These are phyloP conservation scores for Anisogramma anomala DNA, from an alignment of 2,329 filamentous ascomycete species.

Conservation along the genomic window DNA sequence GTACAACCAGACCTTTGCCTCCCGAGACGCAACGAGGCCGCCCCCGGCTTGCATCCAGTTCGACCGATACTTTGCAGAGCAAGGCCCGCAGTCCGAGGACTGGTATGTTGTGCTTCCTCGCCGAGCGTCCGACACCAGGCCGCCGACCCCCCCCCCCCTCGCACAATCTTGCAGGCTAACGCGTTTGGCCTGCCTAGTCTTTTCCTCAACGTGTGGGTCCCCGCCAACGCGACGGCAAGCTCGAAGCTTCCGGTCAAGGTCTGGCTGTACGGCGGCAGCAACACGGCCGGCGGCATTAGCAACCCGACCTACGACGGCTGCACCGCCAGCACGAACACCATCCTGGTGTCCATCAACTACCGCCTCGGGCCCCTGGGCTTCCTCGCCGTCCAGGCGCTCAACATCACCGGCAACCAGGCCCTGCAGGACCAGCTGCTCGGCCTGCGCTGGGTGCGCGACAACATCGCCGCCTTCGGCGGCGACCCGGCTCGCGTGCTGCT, in stretches of 20 bases:
- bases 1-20: constrained; percentile 1
- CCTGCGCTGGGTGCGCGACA: constrained; percentile 36
- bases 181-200: too few relatives aligned
- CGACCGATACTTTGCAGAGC: constrained; percentile 1
- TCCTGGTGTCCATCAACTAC: constrained; percentile 24
- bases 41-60: constrained; percentile 6
- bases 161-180: too few relatives aligned
- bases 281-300: constrained; percentile 17
- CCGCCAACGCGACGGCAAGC: constrained; percentile 1
- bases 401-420: constrained; percentile 37
- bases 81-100: constrained; percentile 6
- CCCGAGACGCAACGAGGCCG: constrained; percentile 1
- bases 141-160: background rate
- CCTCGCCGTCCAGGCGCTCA: constrained; percentile 28
- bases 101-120: constrained; percentile 7
- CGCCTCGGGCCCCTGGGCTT: constrained; percentile 38
- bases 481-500: constrained; percentile 22
- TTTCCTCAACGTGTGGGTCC: constrained; percentile 6
- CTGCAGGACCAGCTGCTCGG: constrained; percentile 37
- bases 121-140: background rate
- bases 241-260: constrained; percentile 7
- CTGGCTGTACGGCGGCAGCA: constrained; percentile 19
- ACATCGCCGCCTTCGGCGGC: constrained; percentile 34
- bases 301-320: constrained; percentile 19
- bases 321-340: constrained; percentile 18